Evolutionary conservation across 768 basidiomycete genomes (phyloP).

Genomic region (Tephrocybe sp.): DNA sequence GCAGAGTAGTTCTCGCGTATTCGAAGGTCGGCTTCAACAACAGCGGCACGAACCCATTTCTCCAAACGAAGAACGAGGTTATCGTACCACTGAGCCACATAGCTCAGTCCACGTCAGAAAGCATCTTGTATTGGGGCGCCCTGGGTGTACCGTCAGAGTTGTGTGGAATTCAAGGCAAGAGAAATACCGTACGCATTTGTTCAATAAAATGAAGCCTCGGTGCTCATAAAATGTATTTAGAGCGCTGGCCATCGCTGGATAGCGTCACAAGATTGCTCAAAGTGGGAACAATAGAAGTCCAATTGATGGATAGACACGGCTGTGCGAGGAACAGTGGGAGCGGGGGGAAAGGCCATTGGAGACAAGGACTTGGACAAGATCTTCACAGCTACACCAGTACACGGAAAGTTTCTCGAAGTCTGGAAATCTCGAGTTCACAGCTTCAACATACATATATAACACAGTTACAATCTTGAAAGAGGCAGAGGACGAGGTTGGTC

Average conservation of each 20-base stretch:
- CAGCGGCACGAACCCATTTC: background rate
- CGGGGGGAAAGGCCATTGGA: constrained; percentile 31
- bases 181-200: constrained; percentile 20
- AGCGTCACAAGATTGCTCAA: constrained; percentile 37
- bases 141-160: background rate
- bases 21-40: background rate
- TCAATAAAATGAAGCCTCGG: background rate
- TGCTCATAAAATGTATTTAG: constrained; percentile 28
- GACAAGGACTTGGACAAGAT: constrained; percentile 24
- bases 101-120: background rate
- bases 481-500: constrained; percentile 6
- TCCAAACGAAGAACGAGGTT: background rate
- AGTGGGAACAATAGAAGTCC: constrained; percentile 31
- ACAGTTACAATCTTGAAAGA: constrained; percentile 11
- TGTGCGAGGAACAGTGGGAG: constrained; percentile 22
- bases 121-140: constrained; percentile 3
- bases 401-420: constrained; percentile 19
- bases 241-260: constrained; percentile 26
- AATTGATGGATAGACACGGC: constrained; percentile 29
- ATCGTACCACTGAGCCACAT: constrained; percentile 5
- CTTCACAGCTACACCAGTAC: constrained; percentile 22
- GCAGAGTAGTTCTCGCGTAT: background rate
- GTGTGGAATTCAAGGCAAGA: constrained; percentile 18
- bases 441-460: background rate
- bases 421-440: background rate